Evolutionary conservation across 345 rosid genomes (phyloP), one percentile per base, ranked within the genome.

Genomic region (Euphorbia lathyris): DNA sequence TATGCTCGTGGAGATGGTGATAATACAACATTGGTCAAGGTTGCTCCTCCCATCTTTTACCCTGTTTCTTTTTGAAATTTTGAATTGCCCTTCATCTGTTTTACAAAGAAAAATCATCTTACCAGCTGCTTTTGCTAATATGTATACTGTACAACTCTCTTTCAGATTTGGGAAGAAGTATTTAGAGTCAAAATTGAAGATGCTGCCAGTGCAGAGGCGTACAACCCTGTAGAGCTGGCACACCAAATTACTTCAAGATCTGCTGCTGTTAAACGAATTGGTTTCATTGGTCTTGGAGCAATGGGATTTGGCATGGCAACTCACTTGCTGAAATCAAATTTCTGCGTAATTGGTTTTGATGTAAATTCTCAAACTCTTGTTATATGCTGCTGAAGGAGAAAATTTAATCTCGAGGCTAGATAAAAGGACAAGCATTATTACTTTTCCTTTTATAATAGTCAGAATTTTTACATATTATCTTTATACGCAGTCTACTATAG

Each of bases 241-340:
- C 40, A 77, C 62, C 81, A 88, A 72, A 73, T 89, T 63, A 78
- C 74, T 67, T 60, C 83, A 74, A 79, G 81, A 70, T 87, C 91
- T 63, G 77, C 74, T 76, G 60, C 82, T 59, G 95, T 89, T 58
- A 77, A 76, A 53, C 84, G 80, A 76, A 76, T 94, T 70, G 97
- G 97, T 72, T 94, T 91, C 75, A 86, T 94, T 79, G 98, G 98
- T 64, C 98, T 94, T 58, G 98, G 98, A 72, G 98, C 97, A 83
- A 93, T 93, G 98, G 98, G 98, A 61, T 89, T 91, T 79, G 98
- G 96, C 76, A 91, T 93, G 98, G 98, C 98, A 78, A 77, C 90
- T 58, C 87, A 91, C 61, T 81, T 94, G 69, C 71, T 91, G 74
- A 89, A 85, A 69, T 83, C 89, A 22, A 86, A 88, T 3, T 94